Base-by-base conservation (phyloP, 805 yeast genomes). In the Saturnispora serradocipensis region DNA sequence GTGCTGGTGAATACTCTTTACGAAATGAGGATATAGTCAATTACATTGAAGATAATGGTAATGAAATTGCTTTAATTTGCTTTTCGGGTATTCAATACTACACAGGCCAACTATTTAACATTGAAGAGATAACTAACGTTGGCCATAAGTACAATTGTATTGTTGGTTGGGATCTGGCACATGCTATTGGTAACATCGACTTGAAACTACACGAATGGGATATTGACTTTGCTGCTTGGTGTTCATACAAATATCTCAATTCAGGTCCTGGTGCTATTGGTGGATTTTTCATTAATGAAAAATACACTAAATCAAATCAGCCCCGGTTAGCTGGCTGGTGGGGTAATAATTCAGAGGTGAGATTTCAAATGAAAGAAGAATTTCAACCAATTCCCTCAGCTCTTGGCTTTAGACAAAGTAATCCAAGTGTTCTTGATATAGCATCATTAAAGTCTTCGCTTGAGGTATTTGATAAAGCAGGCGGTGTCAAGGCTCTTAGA, bases 241-340 rank as follows among this genome's bases (percentile, higher is more conserved):
- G 98, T 65, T 82, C 95, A 4, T 90, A 90, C 72, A 90, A 90
- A 65, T 90, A 90, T 64, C 68, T 90, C 56, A 91, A 91, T 64
- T 67, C 95, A 3, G 98, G 98, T 0, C 97, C 98, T 0, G 98
- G 98, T 45, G 91, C 82, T 5, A 86, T 89, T 57, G 96, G 89
- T 5, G 96, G 97, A 1, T 74, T 88, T 22, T 90, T 80, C 60
- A 83, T 90, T 38, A 82, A 90, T 63, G 84, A 80, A 56, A 74
- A 67, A 54, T 55, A 56, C 39, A 43, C 43, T 6, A 30, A 54
- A 15, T 69, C 75, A 18, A 57, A 61, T 40, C 59, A 73, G 38
- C 86, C 96, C 1, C 72, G 97, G 54, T 70, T 88, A 48, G 95
- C 96, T 0, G 98, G 98, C 0, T 90, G 98, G 98, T 90, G 97